phyloP scores from a whole-genome alignment of 1,284 basidiomycete genomes.

The Paramarasmius palmivorus region DNA sequence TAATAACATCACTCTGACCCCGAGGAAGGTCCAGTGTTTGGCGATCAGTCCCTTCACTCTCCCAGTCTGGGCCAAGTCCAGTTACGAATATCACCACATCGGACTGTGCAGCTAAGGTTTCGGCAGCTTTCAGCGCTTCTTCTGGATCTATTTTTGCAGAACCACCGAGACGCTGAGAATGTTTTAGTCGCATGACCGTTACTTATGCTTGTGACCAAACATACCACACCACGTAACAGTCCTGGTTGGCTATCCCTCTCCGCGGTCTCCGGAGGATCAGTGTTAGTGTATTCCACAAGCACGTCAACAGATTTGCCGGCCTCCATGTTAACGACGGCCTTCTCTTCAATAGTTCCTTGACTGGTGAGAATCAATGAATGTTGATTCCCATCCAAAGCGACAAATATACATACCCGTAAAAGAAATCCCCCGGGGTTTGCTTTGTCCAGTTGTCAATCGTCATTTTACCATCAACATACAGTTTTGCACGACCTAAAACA shows the following conservation, averaged over 20 bases:
- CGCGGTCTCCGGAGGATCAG: slow-evolving; percentile 46
- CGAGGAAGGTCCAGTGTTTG: slow-evolving; percentile 59
- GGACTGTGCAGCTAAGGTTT: slow-evolving; percentile 51
- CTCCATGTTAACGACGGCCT: slow-evolving; percentile 43
- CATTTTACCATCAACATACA: slow-evolving; percentile 63
- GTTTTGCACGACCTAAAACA: slow-evolving; percentile 51
- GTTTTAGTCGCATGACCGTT: background rate
- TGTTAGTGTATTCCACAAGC: slow-evolving; percentile 64
- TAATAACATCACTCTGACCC: slow-evolving; percentile 62
- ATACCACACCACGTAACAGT: slow-evolving; percentile 65
- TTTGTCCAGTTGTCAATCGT: slow-evolving; percentile 71
- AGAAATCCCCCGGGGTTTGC: slow-evolving; percentile 67
- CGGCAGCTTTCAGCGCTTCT: slow-evolving; percentile 59
- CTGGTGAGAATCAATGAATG: slow-evolving; percentile 24
- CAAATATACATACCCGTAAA: slow-evolving; percentile 53
- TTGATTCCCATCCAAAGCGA: no score
- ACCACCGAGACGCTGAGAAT: slow-evolving; percentile 58
- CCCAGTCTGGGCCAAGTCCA: slow-evolving; percentile 70
- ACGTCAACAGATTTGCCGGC: slow-evolving; percentile 50
- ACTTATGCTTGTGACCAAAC: no score
- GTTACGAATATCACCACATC: slow-evolving; percentile 64
- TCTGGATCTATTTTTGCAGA: slow-evolving; percentile 62
- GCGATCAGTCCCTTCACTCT: slow-evolving; percentile 69
- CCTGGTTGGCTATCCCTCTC: slow-evolving; percentile 53
- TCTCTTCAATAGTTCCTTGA: slow-evolving; percentile 66